Evolutionary conservation across 2,329 filamentous ascomycete species (phyloP), one percentile per base, ranked within the genome.

Genomic region (Coccinonectria pachysandricola): DNA sequence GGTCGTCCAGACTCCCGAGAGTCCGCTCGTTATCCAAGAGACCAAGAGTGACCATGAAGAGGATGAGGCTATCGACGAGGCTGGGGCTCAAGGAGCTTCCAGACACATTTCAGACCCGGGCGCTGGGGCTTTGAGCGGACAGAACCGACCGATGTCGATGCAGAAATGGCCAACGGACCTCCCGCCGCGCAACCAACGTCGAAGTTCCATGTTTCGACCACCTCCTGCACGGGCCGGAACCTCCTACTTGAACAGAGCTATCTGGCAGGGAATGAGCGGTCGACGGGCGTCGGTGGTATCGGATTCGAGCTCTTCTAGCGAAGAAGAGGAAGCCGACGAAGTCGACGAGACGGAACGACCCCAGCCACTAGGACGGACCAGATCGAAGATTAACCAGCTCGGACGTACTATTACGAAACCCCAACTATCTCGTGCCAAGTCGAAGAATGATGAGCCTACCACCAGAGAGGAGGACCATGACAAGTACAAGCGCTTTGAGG

Each of bases 401-500:
- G n/a, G n/a, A n/a, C n/a, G n/a, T n/a, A n/a, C n/a, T n/a, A n/a
- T n/a, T n/a, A n/a, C n/a, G n/a, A n/a, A n/a, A n/a, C n/a, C n/a
- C n/a, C n/a, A n/a, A n/a, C n/a, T n/a, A n/a, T n/a, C n/a, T n/a
- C n/a, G n/a, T n/a, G n/a, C n/a, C n/a, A n/a, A n/a, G n/a, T n/a
- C n/a, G n/a, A n/a, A n/a, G n/a, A n/a, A n/a, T 11, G 22, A 22
- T 13, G 34, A 28, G 21, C 26, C 16, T 12, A 19, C 21, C 11
- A 25, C 15, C 8, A 29, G 27, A 10, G 30, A 21, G 8, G 39
- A 50, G 5, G 42, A 50, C 7, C 45, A 49, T 4, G 37, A 44
- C 19, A 39, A 30, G 20, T 42, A 39, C 18, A 24, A 36, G 8
- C 35, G 30, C 7, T 78, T 83, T 49, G 59, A 59, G 19, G 60